Base-by-base conservation (phyloP, 164 flowering plant species). In the Magnolia changhungtana region DNA sequence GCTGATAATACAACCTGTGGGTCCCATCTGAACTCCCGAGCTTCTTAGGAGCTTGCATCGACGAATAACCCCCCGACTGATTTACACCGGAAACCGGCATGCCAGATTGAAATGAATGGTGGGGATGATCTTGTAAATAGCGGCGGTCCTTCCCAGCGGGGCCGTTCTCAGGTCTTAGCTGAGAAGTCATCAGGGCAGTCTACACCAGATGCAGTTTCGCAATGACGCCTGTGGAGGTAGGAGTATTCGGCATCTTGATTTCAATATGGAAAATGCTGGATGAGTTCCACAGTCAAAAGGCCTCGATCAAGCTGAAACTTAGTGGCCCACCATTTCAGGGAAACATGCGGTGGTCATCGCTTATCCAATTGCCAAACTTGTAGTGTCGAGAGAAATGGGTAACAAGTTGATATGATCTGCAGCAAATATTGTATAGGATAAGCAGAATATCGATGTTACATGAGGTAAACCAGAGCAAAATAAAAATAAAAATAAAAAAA, bases 41-140 rank as follows among this genome's bases (percentile, higher is more conserved):
- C 61, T 78, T 76, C 80, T 81, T 78, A 74, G 89, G 83, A 55
- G 83, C 31, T 77, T 83, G 86, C 84, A 82, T 86, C 31, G 83
- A 72, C 74, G 73, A 76, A 51, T 31, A 68, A 13, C 31, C 52
- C 8, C 45, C 55, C 72, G 27, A 31, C 59, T 69, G 69, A 63
- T 45, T 59, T 63, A 27, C 10, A 6, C 37, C 75, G 61, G 80
- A 70, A 59, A 74, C 52, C 4, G 51, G 72, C 52, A 51, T 50
- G 27, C 65, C 64, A 24, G 75, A 19, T 71, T 50, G 59, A 71
- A n/a, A 71, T 50, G 72, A 50, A 71, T 37, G 71, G 50, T 27
- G 49, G 49, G 71, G n/a, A 68, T 37, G 50, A 18, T 72, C 50
- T 55, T 63, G 37, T 66, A 74, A 72, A 59, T 20, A 75, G 37